phyloP scores from a whole-genome alignment of 2,329 filamentous ascomycete genomes.

The Exophiala calicioides region DNA sequence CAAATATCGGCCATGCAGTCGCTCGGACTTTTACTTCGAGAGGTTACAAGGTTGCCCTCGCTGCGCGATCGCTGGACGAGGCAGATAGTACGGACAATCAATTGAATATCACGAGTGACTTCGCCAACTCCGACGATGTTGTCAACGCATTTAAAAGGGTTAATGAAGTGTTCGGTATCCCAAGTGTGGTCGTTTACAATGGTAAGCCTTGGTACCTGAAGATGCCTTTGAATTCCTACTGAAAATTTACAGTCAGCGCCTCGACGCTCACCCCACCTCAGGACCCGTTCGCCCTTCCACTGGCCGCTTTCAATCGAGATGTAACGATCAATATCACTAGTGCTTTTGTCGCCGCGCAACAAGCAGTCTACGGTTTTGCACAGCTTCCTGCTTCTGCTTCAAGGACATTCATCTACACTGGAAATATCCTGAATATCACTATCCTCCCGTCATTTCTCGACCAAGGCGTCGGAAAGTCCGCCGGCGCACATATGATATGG shows the following conservation, averaged over 20 bases:
- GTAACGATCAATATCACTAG: constrained; percentile 43
- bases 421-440: constrained; percentile 42
- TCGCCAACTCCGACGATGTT: constrained; percentile 38
- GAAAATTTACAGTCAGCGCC: constrained; percentile 27
- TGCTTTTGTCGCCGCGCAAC: constrained; percentile 43
- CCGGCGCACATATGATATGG: constrained; percentile 36
- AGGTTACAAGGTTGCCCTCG: constrained; percentile 26
- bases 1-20: constrained; percentile 15
- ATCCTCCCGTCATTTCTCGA: constrained; percentile 34
- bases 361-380: constrained; percentile 38
- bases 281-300: constrained; percentile 35
- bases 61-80: neutral
- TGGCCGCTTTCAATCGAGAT: constrained; percentile 32
- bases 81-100: constrained; percentile 6
- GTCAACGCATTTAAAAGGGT: constrained; percentile 42
- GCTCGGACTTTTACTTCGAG: constrained; percentile 15
- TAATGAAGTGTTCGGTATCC: constrained; percentile 38
- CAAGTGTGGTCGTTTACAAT: constrained; percentile 35
- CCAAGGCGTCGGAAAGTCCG: constrained; percentile 46
- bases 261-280: constrained; percentile 29
- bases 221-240: neutral
- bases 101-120: constrained; percentile 38
- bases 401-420: constrained; percentile 47
- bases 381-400: constrained; percentile 33
- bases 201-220: constrained; percentile 25